Evolutionary conservation across 2,329 filamentous ascomycete species (phyloP).

Genomic region (Fusarium sacchari): DNA sequence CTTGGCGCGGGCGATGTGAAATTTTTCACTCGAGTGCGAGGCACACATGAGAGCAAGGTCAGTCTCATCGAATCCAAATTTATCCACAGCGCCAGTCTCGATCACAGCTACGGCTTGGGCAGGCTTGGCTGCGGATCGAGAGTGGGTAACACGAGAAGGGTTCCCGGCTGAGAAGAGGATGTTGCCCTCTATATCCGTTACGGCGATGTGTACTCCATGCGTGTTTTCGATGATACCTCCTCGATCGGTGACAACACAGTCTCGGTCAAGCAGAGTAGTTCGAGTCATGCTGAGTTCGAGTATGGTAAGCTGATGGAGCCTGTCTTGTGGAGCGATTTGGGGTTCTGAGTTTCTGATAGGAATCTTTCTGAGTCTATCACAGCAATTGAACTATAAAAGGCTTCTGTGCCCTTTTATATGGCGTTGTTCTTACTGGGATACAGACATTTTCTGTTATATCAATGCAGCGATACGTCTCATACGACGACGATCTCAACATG

Average conservation of each 20-base stretch:
- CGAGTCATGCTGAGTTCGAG: conserved; percentile 18
- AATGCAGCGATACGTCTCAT: background rate
- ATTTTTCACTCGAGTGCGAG: conserved; percentile 57
- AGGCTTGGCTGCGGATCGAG: conserved; percentile 58
- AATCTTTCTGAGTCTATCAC: background rate
- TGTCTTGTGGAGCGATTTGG: background rate
- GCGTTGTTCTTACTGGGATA: too few relatives aligned
- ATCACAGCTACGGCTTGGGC: conserved; percentile 56
- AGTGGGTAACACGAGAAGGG: conserved; percentile 53
- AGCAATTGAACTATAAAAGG: background rate
- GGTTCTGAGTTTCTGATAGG: background rate
- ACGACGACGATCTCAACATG: background rate
- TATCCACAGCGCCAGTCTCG: conserved; percentile 52
- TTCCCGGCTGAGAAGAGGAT: conserved; percentile 55
- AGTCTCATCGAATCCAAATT: conserved; percentile 50
- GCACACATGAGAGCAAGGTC: conserved; percentile 60
- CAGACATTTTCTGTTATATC: too few relatives aligned
- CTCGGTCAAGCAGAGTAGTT: conserved; percentile 17
- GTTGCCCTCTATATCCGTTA: conserved; percentile 51
- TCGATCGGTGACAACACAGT: conserved; percentile 51
- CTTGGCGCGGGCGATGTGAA: conserved; percentile 51
- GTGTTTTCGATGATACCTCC: conserved; percentile 56
- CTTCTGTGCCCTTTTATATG: background rate
- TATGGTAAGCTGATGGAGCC: background rate
- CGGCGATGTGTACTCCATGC: conserved; percentile 55